Conservation (phyloP, 306 rosid species). For the Senna tora region DNA sequence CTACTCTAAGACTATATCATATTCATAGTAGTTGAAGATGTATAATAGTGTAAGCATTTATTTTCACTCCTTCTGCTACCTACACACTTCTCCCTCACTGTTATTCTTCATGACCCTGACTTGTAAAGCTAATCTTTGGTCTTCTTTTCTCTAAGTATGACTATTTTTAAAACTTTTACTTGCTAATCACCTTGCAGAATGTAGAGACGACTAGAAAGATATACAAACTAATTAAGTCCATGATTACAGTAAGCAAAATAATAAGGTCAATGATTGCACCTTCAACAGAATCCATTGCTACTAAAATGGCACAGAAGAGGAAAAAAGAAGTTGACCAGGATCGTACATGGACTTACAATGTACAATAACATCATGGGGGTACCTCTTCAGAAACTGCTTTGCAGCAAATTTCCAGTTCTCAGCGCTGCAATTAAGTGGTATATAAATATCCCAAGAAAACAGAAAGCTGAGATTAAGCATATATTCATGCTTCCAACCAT, state of each 20-base stretch:
- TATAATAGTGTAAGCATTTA: neutral
- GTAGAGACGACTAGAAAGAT: neutral
- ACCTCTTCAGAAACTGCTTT: constrained; percentile 58
- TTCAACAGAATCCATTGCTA: neutral
- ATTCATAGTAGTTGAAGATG: neutral
- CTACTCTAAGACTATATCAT: neutral
- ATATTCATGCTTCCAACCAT: neutral
- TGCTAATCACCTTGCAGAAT: neutral
- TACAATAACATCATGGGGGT: constrained; percentile 67
- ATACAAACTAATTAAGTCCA: neutral
- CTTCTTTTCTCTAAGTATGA: neutral
- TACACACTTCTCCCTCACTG: neutral
- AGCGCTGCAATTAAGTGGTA: constrained; percentile 53
- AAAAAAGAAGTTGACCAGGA: constrained; percentile 5
- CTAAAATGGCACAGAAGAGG: neutral
- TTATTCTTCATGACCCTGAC: neutral
- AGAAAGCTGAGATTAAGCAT: neutral
- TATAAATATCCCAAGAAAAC: neutral
- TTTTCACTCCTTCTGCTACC: neutral
- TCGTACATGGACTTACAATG: constrained; percentile 63
- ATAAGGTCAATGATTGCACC: neutral
- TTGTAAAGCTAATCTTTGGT: neutral
- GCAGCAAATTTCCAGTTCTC: constrained; percentile 83
- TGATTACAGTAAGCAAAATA: neutral
- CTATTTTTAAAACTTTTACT: neutral